Evolutionary conservation across 116 monocot genomes (phyloP).

Genomic region (Dioscorea cayenensis): DNA sequence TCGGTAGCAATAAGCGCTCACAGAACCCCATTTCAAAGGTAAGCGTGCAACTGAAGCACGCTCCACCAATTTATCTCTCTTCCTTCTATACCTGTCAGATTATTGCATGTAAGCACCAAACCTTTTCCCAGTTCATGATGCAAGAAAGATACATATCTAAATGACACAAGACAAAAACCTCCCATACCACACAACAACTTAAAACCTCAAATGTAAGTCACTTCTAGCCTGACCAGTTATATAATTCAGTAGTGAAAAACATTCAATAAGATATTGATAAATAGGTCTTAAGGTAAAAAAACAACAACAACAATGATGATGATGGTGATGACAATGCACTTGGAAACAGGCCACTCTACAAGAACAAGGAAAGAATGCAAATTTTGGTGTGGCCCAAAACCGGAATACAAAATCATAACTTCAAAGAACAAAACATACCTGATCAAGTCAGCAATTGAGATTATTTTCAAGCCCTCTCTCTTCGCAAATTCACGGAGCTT

Average conservation of each 20-base stretch:
- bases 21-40: conserved; percentile 74
- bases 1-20: conserved; percentile 82
- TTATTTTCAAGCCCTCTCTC: conserved; percentile 55
- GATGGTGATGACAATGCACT: too few species aligned
- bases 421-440: conserved; percentile 22
- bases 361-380: too few species aligned
- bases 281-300: too few species aligned
- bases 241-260: too few species aligned
- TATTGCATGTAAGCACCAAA: neutral
- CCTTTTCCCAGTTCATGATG: neutral
- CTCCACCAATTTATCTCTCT: conserved; percentile 87
- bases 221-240: too few species aligned
- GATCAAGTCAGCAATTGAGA: conserved; percentile 63
- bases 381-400: too few species aligned
- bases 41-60: conserved; percentile 64
- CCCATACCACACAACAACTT: too few species aligned
- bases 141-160: neutral
- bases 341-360: too few species aligned
- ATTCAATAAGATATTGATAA: too few species aligned
- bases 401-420: too few species aligned
- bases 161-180: neutral
- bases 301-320: too few species aligned
- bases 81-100: conserved; percentile 78
- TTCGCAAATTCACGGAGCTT: conserved; percentile 59
- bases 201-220: too few species aligned